Percentiles rank a stretch among this genome's conserved stretches.
Evolutionary conservation across 177 flowering plant genomes (phyloP).

Genomic region (Vitis hybrid): DNA sequence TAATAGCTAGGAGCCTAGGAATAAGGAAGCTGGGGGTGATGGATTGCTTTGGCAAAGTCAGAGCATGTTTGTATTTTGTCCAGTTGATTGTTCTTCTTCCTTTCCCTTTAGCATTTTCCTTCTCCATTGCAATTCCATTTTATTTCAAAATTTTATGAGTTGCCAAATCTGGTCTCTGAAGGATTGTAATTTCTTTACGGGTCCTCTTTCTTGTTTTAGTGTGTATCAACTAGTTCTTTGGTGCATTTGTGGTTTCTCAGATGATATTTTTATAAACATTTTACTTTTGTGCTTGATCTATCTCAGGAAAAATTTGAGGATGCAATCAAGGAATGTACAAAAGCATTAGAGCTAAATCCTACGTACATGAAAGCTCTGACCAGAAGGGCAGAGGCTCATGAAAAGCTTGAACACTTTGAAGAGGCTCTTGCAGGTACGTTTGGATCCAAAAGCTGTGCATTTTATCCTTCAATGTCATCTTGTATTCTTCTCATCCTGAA

Average conservation of each 20-base stretch:
- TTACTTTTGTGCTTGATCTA: neutral
- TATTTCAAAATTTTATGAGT: no score
- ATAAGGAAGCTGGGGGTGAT: no score
- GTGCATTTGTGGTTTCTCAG: neutral
- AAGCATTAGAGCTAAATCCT: slow-evolving; percentile 88
- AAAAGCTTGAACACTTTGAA: slow-evolving; percentile 89
- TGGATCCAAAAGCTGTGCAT: neutral
- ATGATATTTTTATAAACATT: neutral
- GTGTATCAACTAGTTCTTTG: neutral
- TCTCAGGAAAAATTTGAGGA: slow-evolving; percentile 77
- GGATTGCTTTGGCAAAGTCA: no score
- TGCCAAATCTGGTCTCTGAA: no score
- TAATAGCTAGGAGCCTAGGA: no score
- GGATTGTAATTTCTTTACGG: no score
- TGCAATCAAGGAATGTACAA: slow-evolving; percentile 81
- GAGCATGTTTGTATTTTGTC: no score
- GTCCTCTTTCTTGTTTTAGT: neutral
- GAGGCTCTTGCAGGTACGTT: slow-evolving; percentile 83
- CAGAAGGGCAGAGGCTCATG: slow-evolving; percentile 91
- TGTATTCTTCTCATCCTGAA: neutral
- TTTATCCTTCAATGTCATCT: neutral
- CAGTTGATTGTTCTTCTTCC: no score
- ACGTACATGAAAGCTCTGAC: slow-evolving; percentile 70
- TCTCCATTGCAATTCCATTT: no score
- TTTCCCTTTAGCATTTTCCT: no score